phyloP scores from a whole-genome alignment of 2,329 filamentous ascomycete species.

The Botrytis paeoniae region DNA sequence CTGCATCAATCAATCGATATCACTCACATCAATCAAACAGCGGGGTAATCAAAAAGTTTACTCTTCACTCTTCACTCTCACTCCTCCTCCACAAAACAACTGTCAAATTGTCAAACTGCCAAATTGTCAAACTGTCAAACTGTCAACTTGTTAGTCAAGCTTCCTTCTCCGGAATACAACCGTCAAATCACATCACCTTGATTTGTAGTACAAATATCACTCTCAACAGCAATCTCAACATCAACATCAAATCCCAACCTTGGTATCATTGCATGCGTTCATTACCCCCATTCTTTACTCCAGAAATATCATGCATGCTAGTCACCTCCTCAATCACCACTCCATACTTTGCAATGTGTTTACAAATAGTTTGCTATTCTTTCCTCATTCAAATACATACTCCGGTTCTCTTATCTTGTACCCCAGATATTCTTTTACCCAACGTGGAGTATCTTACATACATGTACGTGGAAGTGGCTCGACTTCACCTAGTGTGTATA shows the following conservation, averaged over 20 bases:
- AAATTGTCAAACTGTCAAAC: background rate
- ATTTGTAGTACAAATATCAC: background rate
- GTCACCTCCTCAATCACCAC: background rate
- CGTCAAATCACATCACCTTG: background rate
- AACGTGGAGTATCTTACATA: conserved; percentile 1
- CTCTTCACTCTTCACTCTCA: background rate
- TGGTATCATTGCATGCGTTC: background rate
- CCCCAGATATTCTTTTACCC: background rate
- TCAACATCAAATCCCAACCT: background rate
- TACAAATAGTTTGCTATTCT: background rate
- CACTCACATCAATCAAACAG: background rate
- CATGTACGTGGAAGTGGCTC: background rate
- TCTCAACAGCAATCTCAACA: background rate
- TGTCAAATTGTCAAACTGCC: no score
- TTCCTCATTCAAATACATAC: background rate
- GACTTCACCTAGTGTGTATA: background rate
- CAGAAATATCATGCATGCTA: background rate
- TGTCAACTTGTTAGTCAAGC: background rate
- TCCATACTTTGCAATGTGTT: background rate
- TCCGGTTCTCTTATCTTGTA: conserved; percentile 5
- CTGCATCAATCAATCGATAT: background rate
- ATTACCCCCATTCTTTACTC: conserved; percentile 5
- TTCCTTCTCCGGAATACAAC: background rate
- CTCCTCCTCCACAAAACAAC: no score
- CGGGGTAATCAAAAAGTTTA: background rate